phyloP scores from a whole-genome alignment of 306 rosid genomes.

The Trichosanthes cucumerina region DNA sequence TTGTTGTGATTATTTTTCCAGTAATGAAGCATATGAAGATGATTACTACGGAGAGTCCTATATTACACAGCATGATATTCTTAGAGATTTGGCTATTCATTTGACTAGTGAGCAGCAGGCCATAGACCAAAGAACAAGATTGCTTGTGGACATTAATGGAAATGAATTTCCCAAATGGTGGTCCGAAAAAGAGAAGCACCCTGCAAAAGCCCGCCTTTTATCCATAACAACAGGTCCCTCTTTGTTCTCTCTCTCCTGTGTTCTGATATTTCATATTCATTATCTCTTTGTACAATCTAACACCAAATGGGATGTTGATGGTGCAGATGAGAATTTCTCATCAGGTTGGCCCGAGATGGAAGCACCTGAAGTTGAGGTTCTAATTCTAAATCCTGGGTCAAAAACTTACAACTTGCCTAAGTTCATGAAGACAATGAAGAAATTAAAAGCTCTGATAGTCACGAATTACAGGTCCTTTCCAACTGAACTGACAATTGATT shows the following conservation, averaged over 20 bases:
- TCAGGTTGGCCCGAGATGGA: conserved; percentile 38
- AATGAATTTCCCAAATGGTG: conserved; percentile 50
- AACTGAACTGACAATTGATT: conserved; percentile 22
- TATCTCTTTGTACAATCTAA: background rate
- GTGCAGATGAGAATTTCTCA: conserved; percentile 47
- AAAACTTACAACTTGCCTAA: conserved; percentile 28
- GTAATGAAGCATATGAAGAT: conserved; percentile 23
- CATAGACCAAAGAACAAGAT: conserved; percentile 26
- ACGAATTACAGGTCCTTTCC: conserved; percentile 36
- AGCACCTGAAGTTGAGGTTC: conserved; percentile 38
- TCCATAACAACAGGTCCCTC: conserved; percentile 59
- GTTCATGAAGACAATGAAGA: conserved; percentile 37
- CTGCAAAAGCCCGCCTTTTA: conserved; percentile 26
- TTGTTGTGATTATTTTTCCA: conserved; percentile 8
- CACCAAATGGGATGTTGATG: background rate
- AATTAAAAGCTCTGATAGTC: conserved; percentile 41
- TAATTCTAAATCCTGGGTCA: conserved; percentile 35
- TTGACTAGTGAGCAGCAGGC: conserved; percentile 19
- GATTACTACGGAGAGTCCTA: conserved; percentile 40
- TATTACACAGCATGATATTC: conserved; percentile 40
- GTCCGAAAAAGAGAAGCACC: conserved; percentile 20
- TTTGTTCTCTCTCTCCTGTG: conserved; percentile 1
- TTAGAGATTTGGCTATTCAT: conserved; percentile 54
- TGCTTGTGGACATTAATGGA: conserved; percentile 29
- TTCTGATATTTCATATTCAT: conserved; percentile 17